Percentiles rank a stretch among this genome's conserved stretches.
Conservation (phyloP, 73 alveolate genomes). For the Effrenium voratum region DNA sequence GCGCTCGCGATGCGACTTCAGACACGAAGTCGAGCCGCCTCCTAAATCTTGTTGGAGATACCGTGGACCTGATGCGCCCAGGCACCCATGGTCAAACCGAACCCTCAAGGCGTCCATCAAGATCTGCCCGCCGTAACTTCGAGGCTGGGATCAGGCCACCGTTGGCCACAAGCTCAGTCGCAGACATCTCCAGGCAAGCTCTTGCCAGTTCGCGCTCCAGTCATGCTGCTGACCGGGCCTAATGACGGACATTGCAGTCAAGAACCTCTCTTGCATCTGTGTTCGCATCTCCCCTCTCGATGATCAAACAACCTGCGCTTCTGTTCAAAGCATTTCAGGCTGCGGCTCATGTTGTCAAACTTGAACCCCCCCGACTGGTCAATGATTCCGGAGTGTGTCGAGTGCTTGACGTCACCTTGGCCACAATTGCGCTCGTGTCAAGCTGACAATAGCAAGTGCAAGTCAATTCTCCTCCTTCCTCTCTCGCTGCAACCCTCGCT, state of each 20-base stretch:
- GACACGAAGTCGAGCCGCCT: too few species aligned
- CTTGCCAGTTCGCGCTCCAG: slow-evolving; percentile 60
- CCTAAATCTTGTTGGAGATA: slow-evolving; percentile 44
- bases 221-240: slow-evolving; percentile 55
- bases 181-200: slow-evolving; percentile 60
- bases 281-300: too few species aligned
- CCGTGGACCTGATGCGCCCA: slow-evolving; percentile 82
- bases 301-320: too few species aligned
- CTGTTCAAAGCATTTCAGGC: too few species aligned
- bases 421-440: background rate
- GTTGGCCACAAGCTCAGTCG: background rate
- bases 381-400: slow-evolving; percentile 87
- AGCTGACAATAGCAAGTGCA: background rate
- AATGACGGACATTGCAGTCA: too few species aligned
- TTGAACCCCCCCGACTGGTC: slow-evolving; percentile 54
- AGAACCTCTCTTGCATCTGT: too few species aligned
- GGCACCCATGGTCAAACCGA: too few species aligned
- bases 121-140: background rate
- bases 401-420: slow-evolving; percentile 84
- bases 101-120: background rate
- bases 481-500: background rate
- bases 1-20: too few species aligned
- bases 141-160: background rate
- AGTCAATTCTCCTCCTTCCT: background rate
- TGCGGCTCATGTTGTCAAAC: slow-evolving; percentile 59